phyloP scores from a whole-genome alignment of 1,284 basidiomycete genomes.

The Schizopora paradoxa region DNA sequence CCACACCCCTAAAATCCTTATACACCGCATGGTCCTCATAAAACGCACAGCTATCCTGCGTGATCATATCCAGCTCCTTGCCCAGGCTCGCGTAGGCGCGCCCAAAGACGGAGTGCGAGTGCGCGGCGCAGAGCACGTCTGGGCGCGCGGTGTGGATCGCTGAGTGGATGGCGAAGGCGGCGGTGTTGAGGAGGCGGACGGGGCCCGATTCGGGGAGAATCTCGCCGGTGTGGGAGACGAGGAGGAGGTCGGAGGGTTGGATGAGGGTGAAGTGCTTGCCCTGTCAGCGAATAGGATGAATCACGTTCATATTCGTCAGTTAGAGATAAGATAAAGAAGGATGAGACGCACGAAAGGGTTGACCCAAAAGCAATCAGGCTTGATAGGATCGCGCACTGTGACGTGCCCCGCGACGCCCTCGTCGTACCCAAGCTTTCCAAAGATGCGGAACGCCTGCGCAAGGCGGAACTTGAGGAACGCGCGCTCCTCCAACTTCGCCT shows the following conservation, averaged over 20 bases:
- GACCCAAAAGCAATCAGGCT: conserved; percentile 35
- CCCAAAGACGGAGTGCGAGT: conserved; percentile 36
- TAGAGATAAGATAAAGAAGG: conserved; percentile 27
- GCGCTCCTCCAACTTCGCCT: conserved; percentile 41
- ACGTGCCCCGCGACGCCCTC: conserved; percentile 50
- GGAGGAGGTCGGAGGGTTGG: conserved; percentile 4
- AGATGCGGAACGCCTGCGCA: conserved; percentile 46
- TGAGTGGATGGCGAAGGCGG: conserved; percentile 33
- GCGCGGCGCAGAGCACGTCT: conserved; percentile 38
- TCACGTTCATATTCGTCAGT: conserved; percentile 23
- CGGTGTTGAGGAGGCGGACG: conserved; percentile 24
- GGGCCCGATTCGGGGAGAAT: conserved; percentile 28
- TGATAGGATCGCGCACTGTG: conserved; percentile 36
- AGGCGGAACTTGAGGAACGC: conserved; percentile 48
- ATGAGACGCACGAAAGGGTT: conserved; percentile 25
- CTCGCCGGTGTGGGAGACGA: conserved; percentile 29
- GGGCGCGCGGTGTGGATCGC: conserved; percentile 36
- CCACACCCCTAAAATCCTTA: conserved; percentile 32
- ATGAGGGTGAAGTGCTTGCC: conserved; percentile 6
- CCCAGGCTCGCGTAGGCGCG: conserved; percentile 37
- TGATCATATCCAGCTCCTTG: conserved; percentile 29
- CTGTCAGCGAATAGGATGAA: not conserved
- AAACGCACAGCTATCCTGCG: conserved; percentile 18
- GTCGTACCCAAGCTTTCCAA: conserved; percentile 50
- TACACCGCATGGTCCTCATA: conserved; percentile 20